Evolutionary conservation across 352 stramenopile genomes (phyloP).

Genomic region (Globisporangium middletonii): DNA sequence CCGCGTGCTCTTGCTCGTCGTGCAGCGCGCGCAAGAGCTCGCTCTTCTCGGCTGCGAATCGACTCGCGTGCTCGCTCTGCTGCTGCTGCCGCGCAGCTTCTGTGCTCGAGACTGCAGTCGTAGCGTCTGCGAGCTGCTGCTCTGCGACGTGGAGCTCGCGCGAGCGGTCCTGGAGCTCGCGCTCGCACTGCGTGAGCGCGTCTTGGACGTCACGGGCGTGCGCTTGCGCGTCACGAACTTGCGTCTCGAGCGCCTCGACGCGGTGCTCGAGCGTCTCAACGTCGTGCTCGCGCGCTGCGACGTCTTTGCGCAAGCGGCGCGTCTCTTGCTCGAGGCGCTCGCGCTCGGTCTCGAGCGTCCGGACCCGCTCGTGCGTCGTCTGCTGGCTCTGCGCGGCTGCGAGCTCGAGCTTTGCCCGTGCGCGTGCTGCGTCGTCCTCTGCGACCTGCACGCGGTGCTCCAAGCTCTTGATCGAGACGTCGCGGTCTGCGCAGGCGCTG

Average conservation of each 20-base stretch:
- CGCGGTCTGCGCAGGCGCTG: constrained; percentile 30
- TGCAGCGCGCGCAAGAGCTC: constrained; percentile 36
- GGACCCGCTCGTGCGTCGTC: constrained; percentile 49
- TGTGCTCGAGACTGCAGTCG: constrained; percentile 23
- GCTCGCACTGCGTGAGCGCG: constrained; percentile 15
- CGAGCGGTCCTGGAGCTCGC: constrained; percentile 23
- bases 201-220: background rate
- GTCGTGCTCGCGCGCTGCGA: constrained; percentile 42
- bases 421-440: constrained; percentile 30
- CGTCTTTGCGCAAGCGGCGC: constrained; percentile 33
- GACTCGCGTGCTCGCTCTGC: constrained; percentile 32
- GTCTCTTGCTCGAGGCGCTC: constrained; percentile 51
- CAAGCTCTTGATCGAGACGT: constrained; percentile 32
- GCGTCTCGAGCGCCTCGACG: constrained; percentile 16
- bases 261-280: constrained; percentile 42
- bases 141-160: constrained; percentile 19
- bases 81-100: constrained; percentile 28
- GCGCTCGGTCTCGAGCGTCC: constrained; percentile 44
- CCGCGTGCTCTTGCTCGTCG: constrained; percentile 30
- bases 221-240: background rate
- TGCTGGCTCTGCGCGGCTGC: constrained; percentile 34
- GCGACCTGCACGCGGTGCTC: constrained; percentile 36
- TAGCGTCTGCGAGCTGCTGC: constrained; percentile 29
- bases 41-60: constrained; percentile 40
- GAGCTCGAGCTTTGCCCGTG: constrained; percentile 38